Conservation (phyloP, 805 yeast species). For the Danielia oregonensis region DNA sequence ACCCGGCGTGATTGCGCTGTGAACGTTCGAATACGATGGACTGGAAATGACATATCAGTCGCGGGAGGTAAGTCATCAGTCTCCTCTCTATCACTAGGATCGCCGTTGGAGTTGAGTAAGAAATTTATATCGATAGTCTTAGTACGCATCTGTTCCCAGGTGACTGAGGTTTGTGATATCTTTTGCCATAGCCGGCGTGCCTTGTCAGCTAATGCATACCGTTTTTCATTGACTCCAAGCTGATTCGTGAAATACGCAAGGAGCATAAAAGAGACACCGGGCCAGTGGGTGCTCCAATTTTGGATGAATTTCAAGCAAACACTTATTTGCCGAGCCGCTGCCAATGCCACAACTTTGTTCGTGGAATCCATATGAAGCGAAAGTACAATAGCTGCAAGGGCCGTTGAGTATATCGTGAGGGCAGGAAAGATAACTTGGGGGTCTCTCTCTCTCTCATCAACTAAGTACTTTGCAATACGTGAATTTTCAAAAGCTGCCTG, state of each 20-base stretch:
- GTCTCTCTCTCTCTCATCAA: neutral
- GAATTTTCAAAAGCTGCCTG: constrained; percentile 2
- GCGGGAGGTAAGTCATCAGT: no score
- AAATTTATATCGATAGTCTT: constrained; percentile 10
- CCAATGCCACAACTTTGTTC: constrained; percentile 7
- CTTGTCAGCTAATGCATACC: constrained; percentile 1
- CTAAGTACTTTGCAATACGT: constrained; percentile 2
- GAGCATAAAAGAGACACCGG: constrained; percentile 2
- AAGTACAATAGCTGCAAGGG: constrained; percentile 8
- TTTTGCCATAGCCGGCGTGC: constrained; percentile 4
- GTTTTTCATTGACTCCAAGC: neutral
- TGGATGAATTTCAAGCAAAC: constrained; percentile 6
- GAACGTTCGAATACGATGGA: no score
- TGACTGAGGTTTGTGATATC: neutral
- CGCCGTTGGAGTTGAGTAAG: constrained; percentile 5
- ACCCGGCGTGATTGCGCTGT: no score
- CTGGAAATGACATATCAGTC: no score
- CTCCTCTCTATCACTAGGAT: no score
- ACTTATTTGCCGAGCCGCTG: constrained; percentile 7
- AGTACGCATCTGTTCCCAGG: constrained; percentile 1
- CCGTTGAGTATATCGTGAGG: constrained; percentile 4
- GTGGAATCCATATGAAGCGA: constrained; percentile 8
- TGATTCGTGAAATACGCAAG: constrained; percentile 6
- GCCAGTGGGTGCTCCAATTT: constrained; percentile 7
- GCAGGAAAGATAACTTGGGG: constrained; percentile 3